Base-by-base conservation (phyloP, 192 early-diverging fungal species). In the Coemansia sp. region DNA sequence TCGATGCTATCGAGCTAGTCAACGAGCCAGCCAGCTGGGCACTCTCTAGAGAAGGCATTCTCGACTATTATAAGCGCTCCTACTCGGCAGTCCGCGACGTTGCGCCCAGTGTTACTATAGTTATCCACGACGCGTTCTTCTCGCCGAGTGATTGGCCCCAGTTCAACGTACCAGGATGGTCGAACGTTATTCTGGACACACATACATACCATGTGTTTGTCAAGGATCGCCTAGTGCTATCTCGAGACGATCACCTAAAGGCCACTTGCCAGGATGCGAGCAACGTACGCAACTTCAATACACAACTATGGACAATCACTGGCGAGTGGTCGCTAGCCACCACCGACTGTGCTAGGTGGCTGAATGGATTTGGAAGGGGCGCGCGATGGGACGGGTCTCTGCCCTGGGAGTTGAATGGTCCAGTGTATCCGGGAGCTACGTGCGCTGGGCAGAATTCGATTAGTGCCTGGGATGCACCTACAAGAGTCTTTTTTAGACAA, bases 241-340 rank as follows among this genome's bases (percentile, higher is more conserved):
- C 63, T 34, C 74, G 71, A 46, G 68, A 72, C 5, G 67, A 53
- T 8, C 85, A 87, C 34, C 53, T 87, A 24, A 29, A 63, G 10
- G 72, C 70, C 3, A 79, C 81, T 10, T 81, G 79, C 49, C 64
- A 78, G 12, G 75, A 87, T 24, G 78, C 72, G 0, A 24, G 9
- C 2, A 75, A 81, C 34, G 72, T 89, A 10, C 73, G 68, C 41
- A 44, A 69, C 0, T 85, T 84, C 29, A 82, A 78, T 20, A 40
- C 58, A 3, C 66, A 68, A 13, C 34, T 84, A 38, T 84, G 82
- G 50, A 91, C 90, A 3, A 84, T 93, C 75, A 89, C 90, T 0
- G 92, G 92, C 13, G 92, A 93, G 60, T 93, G 88, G 79, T 90
- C 90, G 20, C 71, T 89, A 33, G 90, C 90, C n/a, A 87, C 79